Conservation (phyloP, 495 filamentous ascomycete genomes). For the Xylaria telfairii region DNA sequence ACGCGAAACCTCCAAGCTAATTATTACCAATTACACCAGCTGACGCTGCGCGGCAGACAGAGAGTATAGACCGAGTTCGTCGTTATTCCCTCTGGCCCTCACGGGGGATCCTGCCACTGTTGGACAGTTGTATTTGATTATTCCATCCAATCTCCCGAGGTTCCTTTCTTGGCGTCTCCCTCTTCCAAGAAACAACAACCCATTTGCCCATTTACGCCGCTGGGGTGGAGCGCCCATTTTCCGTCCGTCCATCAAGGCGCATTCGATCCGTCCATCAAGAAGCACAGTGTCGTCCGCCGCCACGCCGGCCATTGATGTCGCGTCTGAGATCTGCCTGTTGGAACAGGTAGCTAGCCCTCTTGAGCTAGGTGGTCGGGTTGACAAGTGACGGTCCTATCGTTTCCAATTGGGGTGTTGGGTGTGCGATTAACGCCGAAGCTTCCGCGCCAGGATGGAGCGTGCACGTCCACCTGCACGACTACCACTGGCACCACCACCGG, state of each 20-base stretch:
- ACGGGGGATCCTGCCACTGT: background rate
- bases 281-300: background rate
- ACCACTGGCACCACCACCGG: background rate
- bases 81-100: background rate
- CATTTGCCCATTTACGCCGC: background rate
- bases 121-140: background rate
- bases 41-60: background rate
- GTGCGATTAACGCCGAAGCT: conserved; percentile 29
- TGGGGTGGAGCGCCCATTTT: conserved; percentile 5
- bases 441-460: conserved; percentile 23
- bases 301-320: background rate
- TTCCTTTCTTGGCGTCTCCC: conserved; percentile 1
- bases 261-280: background rate
- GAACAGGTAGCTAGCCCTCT: background rate
- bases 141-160: background rate
- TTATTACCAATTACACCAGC: conserved; percentile 24
- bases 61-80: conserved; percentile 1
- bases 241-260: background rate
- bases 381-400: conserved; percentile 9
- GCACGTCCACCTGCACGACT: conserved; percentile 10
- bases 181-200: background rate
- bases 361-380: background rate
- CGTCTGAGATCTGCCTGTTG: background rate
- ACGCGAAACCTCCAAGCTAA: conserved; percentile 26
- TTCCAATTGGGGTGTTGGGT: conserved; percentile 15